These are phyloP conservation scores for Globisporangium megalacanthum DNA, from an alignment of 352 stramenopile species.

Conservation along the genomic window DNA sequence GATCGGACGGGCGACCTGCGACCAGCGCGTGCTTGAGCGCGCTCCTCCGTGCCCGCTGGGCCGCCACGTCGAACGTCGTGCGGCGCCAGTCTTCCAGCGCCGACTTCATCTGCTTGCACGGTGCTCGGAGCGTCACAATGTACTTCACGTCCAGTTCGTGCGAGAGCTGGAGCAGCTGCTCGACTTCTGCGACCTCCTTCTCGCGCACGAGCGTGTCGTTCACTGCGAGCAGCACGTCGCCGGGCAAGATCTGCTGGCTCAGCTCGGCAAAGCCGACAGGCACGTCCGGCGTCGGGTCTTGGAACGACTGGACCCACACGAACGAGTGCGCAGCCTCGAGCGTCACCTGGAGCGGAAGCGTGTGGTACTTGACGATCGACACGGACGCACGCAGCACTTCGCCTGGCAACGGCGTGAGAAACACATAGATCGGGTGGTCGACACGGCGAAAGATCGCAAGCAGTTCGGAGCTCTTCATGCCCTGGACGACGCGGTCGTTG, in stretches of 20 bases:
- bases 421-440: conserved; percentile 31
- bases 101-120: conserved; percentile 35
- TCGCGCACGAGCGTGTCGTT: conserved; percentile 23
- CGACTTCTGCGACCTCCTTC: conserved; percentile 33
- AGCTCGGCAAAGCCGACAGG: conserved; percentile 46
- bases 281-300: conserved; percentile 11
- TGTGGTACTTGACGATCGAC: conserved; percentile 56
- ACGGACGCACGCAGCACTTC: conserved; percentile 52
- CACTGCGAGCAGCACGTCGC: conserved; percentile 58
- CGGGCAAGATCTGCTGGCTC: conserved; percentile 57
- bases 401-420: conserved; percentile 36
- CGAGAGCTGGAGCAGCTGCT: conserved; percentile 23
- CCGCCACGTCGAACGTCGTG: conserved; percentile 18
- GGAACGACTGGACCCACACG: conserved; percentile 46
- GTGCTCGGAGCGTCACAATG: conserved; percentile 30
- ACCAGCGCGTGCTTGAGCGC: conserved; percentile 20
- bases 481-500: conserved; percentile 48
- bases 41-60: conserved; percentile 24
- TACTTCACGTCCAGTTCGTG: conserved; percentile 25
- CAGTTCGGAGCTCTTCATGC: conserved; percentile 30
- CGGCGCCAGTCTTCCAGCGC: conserved; percentile 21
- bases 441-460: conserved; percentile 29
- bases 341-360: conserved; percentile 31
- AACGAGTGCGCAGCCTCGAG: conserved; percentile 30
- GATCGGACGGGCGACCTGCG: neutral